These are phyloP conservation scores for Candida sphagnicola DNA, from an alignment of 805 yeast genomes.

Conservation along the genomic window DNA sequence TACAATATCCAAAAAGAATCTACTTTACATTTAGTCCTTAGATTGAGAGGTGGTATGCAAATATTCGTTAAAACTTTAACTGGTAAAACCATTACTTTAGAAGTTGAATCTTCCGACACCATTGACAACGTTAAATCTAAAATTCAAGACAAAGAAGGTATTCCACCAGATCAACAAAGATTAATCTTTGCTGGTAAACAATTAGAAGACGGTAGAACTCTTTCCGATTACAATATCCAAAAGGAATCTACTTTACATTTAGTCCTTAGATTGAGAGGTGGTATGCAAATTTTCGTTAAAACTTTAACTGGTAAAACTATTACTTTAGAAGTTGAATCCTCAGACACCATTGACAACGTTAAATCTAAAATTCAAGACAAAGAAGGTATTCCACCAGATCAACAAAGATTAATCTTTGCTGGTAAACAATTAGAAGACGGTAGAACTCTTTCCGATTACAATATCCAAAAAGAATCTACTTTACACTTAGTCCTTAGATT, in stretches of 20 bases:
- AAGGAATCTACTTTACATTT: constrained; percentile 94
- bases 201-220: constrained; percentile 97
- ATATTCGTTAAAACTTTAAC: constrained; percentile 33
- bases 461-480: constrained; percentile 96
- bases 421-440: constrained; percentile 99
- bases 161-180: constrained; percentile 99
- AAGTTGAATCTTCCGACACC: constrained; percentile 96
- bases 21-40: constrained; percentile 89
- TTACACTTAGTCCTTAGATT: constrained; percentile 92
- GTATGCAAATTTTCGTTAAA: constrained; percentile 38
- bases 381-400: constrained; percentile 99
- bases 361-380: constrained; percentile 98
- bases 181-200: constrained; percentile 99
- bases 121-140: constrained; percentile 97
- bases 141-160: constrained; percentile 99
- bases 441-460: constrained; percentile 94
- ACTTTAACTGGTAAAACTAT: constrained; percentile 44
- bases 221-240: constrained; percentile 96
- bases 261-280: constrained; percentile 97
- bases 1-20: constrained; percentile 99
- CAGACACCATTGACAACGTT: constrained; percentile 97
- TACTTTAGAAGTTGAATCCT: constrained; percentile 94
- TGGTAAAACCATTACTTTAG: constrained; percentile 67
- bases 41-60: constrained; percentile 92
- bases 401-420: constrained; percentile 98